Base-by-base conservation (phyloP, 2,329 filamentous ascomycete genomes). In the Rugonectria rugulosa region DNA sequence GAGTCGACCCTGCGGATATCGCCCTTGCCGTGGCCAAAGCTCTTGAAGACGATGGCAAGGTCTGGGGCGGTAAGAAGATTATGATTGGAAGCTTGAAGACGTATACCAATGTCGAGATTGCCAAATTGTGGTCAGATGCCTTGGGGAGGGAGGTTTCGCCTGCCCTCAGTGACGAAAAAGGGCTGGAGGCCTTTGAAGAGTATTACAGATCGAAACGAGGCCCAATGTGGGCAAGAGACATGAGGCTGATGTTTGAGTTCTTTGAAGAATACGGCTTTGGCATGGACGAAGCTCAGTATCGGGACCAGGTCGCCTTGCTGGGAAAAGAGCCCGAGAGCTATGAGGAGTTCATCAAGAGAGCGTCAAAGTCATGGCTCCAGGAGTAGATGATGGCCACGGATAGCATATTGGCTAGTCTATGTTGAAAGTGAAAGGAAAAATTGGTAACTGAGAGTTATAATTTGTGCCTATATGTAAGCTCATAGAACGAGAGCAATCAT, bases 61-160 rank as follows among this genome's bases (percentile, higher is more conserved):
- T 26, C 15, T 60, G 57, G 57, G 44, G 32, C 6, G 34, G 54
- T n/a, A 51, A 57, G 40, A 60, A 60, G 50, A 15, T 60, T 31
- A 60, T 60, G 54, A 27, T 57, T 29, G 57, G 57, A 24, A 54
- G 57, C 23, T 31, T 54, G 34, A 11, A 57, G 21, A 54, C 14
- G 21, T 57, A 60, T 11, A 51, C 57, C 2, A 51, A 34, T 17
- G 14, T 10, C 12, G 34, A 43, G 3, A 42, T 45, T n/a, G 54
- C 49, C 21, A 50, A 29, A 37, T 34, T 60, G 11, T 60, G 57
- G 57, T 51, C 54, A 8, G 31, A 51, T 8, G 54, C 45, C 1
- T 45, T 57, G 9, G 54, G 49, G n/a, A 44, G 14, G 3, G 12
- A 20, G 4, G 34, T 60, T 15, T 31, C 14, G 6, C 9, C 27